phyloP scores from a whole-genome alignment of 257 asterid species.

The Nicotiana undulata region DNA sequence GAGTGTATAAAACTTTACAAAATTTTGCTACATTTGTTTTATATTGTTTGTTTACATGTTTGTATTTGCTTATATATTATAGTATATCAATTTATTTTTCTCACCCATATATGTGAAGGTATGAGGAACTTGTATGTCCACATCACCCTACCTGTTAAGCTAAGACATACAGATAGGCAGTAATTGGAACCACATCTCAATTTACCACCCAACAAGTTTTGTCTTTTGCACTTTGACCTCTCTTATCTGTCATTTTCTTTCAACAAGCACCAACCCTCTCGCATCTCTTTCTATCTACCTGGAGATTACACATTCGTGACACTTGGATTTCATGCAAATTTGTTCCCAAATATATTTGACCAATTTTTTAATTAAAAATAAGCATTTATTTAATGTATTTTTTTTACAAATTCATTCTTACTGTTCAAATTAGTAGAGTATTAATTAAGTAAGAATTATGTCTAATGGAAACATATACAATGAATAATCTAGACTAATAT shows the following conservation, averaged over 20 bases:
- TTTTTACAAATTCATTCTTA: background rate
- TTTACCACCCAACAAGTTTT: constrained; percentile 3
- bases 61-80: background rate
- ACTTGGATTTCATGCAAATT: background rate
- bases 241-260: background rate
- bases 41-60: background rate
- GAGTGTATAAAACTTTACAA: background rate
- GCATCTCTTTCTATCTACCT: background rate
- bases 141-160: constrained; percentile 4
- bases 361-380: background rate
- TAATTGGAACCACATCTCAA: constrained; percentile 15
- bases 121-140: background rate
- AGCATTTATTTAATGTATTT: background rate
- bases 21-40: background rate
- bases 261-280: background rate
- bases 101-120: background rate
- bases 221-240: constrained; percentile 18
- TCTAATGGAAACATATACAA: background rate
- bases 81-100: background rate
- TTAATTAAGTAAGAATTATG: background rate
- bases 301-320: background rate
- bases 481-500: too few relatives aligned
- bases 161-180: constrained; percentile 2
- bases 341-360: background rate
- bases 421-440: background rate